phyloP scores from a whole-genome alignment of 768 basidiomycete species.

The Phallus indusiatus region DNA sequence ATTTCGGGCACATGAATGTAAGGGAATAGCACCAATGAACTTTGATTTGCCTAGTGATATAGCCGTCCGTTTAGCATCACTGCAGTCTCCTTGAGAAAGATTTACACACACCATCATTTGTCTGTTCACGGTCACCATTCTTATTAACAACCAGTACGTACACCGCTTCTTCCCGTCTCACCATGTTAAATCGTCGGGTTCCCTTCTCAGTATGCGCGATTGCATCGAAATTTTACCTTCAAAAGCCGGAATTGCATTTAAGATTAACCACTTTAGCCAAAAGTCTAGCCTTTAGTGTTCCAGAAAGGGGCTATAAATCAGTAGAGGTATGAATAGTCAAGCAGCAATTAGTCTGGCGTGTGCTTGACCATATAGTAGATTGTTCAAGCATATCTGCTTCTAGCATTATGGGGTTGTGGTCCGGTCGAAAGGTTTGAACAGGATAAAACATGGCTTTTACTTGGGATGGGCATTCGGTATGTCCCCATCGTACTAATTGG shows the following conservation, averaged over 20 bases:
- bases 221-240: conserved; percentile 79
- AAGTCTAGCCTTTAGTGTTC: conserved; percentile 80
- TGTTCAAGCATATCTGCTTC: conserved; percentile 88
- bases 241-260: conserved; percentile 72
- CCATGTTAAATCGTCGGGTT: not conserved
- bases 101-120: conserved; percentile 90
- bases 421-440: conserved; percentile 96
- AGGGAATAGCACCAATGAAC: conserved; percentile 18
- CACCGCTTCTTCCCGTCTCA: not conserved
- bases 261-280: conserved; percentile 75
- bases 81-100: conserved; percentile 73
- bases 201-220: conserved; percentile 76
- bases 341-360: not conserved
- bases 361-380: conserved; percentile 34
- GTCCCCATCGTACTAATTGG: conserved; percentile 15
- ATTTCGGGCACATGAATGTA: conserved; percentile 69
- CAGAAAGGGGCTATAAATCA: conserved; percentile 83
- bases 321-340: conserved; percentile 38
- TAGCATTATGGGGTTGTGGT: conserved; percentile 85
- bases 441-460: conserved; percentile 84
- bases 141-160: conserved; percentile 81
- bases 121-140: conserved; percentile 92
- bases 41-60: conserved; percentile 6
- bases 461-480: conserved; percentile 80
- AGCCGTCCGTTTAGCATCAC: conserved; percentile 45